phyloP scores from a whole-genome alignment of 225 moss, liverwort and hornwort genomes.

The Neckera pumila region DNA sequence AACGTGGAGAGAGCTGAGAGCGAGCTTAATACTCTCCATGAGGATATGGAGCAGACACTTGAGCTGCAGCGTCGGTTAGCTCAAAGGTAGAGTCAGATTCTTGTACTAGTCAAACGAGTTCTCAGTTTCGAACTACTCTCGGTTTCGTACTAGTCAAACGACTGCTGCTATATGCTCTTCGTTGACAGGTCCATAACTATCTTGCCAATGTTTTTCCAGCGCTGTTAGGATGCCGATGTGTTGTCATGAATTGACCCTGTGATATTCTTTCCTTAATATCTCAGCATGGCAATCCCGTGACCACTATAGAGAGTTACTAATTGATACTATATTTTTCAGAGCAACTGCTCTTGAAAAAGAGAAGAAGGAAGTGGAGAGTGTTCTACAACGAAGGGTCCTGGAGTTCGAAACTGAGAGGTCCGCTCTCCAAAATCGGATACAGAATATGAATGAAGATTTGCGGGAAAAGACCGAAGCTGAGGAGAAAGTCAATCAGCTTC shows the following conservation, averaged over 20 bases:
- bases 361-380: constrained; percentile 74
- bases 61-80: constrained; percentile 92
- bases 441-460: constrained; percentile 62
- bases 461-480: constrained; percentile 49
- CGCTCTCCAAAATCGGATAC: constrained; percentile 55
- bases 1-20: constrained; percentile 96
- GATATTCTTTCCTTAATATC: neutral
- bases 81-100: constrained; percentile 45
- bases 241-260: neutral
- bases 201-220: neutral
- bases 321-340: constrained; percentile 27
- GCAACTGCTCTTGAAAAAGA: constrained; percentile 92
- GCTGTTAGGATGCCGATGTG: neutral
- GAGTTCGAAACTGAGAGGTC: constrained; percentile 79
- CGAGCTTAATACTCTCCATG: constrained; percentile 88
- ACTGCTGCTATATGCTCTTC: neutral
- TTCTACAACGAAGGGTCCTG: constrained; percentile 56
- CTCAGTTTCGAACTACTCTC: neutral
- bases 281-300: neutral
- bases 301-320: neutral
- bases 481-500: constrained; percentile 50
- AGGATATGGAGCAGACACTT: constrained; percentile 98
- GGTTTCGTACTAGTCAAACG: neutral
- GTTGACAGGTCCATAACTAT: neutral
- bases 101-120: neutral